Conservation (phyloP, 176 grass and related monocot species). For the Melocanna baccifera region DNA sequence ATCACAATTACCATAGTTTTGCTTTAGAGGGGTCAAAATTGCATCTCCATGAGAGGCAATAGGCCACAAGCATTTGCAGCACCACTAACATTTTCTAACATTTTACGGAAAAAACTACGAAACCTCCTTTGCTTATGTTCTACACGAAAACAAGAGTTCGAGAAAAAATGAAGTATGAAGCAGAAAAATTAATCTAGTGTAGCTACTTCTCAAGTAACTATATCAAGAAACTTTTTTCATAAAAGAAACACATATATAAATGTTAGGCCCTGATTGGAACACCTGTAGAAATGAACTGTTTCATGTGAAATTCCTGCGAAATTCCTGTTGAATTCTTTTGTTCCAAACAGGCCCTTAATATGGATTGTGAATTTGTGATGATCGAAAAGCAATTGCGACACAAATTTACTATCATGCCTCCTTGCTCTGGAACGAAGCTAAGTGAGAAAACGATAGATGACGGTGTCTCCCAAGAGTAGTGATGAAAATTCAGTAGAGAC, state of each 20-base stretch:
- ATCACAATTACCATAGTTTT: not conserved
- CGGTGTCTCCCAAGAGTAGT: not conserved
- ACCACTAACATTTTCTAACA: not conserved
- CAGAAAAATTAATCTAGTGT: not conserved
- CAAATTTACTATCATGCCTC: not conserved
- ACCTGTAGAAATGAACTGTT: no score
- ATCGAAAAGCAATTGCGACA: not conserved
- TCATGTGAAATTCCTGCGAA: no score
- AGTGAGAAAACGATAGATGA: not conserved
- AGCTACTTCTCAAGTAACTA: not conserved
- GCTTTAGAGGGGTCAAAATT: not conserved
- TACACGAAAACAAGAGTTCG: not conserved
- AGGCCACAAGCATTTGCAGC: not conserved
- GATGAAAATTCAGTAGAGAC: constrained; percentile 3
- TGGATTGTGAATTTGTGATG: not conserved
- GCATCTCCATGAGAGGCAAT: not conserved
- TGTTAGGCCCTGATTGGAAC: not conserved
- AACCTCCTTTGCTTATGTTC: not conserved
- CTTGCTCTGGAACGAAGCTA: not conserved
- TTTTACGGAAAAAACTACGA: not conserved
- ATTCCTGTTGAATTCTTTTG: no score
- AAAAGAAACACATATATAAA: not conserved
- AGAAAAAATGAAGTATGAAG: not conserved
- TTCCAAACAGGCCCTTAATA: not conserved
- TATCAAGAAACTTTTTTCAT: not conserved